These are phyloP conservation scores for Debaryomyces prosopidis DNA, from an alignment of 805 yeast genomes.

Conservation along the genomic window DNA sequence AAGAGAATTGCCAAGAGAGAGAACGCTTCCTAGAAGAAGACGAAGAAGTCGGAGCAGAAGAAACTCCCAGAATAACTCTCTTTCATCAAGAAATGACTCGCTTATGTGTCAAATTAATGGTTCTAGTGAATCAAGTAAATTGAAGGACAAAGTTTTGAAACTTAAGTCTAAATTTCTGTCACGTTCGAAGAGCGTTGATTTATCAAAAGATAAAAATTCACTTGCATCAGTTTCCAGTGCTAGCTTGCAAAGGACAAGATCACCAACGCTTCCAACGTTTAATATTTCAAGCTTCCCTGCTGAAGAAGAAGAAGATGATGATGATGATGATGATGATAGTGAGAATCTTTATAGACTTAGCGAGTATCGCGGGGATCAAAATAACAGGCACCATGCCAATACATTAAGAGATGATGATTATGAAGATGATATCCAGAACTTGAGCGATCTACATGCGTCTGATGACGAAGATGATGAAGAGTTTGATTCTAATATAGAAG, in stretches of 20 bases:
- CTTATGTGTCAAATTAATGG: constrained; percentile 21
- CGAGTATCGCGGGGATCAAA: background rate
- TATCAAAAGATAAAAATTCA: background rate
- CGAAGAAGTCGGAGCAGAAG: constrained; percentile 57
- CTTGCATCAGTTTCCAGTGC: background rate
- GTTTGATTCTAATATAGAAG: constrained; percentile 10
- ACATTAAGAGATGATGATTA: constrained; percentile 18
- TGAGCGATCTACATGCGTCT: constrained; percentile 28
- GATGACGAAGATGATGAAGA: constrained; percentile 31
- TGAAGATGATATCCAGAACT: constrained; percentile 28
- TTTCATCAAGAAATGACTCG: background rate
- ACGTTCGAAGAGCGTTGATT: background rate
- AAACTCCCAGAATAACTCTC: background rate
- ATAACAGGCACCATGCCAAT: constrained; percentile 5
- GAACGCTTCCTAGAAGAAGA: constrained; percentile 71
- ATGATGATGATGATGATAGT: constrained; percentile 22
- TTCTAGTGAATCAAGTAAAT: constrained; percentile 8
- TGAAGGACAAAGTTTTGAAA: constrained; percentile 21
- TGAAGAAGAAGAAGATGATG: constrained; percentile 15
- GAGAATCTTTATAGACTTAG: constrained; percentile 2
- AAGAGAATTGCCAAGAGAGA: constrained; percentile 71
- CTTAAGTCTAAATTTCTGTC: constrained; percentile 19
- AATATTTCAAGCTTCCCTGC: background rate
- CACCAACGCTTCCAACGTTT: constrained; percentile 9
- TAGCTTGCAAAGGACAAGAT: background rate